These are phyloP conservation scores for Ceratonia siliqua DNA, from an alignment of 306 rosid species.

Conservation along the genomic window DNA sequence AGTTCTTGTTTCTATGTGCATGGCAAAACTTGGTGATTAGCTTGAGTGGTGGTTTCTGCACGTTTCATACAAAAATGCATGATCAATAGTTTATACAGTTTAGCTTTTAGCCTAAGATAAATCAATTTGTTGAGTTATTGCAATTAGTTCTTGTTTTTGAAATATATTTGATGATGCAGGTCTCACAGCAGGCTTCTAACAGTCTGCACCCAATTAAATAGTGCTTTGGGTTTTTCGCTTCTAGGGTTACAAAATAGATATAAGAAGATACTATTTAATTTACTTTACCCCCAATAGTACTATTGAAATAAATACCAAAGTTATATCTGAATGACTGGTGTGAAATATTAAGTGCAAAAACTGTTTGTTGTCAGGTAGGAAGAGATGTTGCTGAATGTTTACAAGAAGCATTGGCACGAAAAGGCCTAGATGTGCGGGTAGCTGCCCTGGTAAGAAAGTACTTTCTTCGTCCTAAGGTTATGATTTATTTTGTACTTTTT, in stretches of 20 bases:
- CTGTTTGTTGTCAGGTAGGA: conserved; percentile 67
- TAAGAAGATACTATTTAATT: conserved; percentile 3
- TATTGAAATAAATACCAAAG: conserved; percentile 12
- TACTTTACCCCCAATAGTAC: not conserved
- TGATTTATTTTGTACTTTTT: not conserved
- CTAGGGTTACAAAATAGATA: not conserved
- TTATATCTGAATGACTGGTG: not conserved
- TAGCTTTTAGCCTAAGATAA: not conserved
- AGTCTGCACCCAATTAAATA: conserved; percentile 15
- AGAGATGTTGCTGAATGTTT: conserved; percentile 73
- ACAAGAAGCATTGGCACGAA: conserved; percentile 66
- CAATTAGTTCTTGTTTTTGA: not conserved
- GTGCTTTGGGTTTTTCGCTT: not conserved
- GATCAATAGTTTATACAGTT: not conserved
- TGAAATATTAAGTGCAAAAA: conserved; percentile 8
- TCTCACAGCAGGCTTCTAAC: not conserved
- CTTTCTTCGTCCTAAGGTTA: not conserved
- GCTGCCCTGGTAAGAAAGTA: conserved; percentile 71
- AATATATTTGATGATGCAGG: not conserved
- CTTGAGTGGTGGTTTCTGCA: not conserved
- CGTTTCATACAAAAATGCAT: not conserved
- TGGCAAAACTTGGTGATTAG: not conserved
- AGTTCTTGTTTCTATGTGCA: not conserved
- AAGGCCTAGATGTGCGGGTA: conserved; percentile 74
- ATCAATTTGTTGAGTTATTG: not conserved